Percentiles rank a stretch among this genome's conserved stretches.
phyloP scores from a whole-genome alignment of 306 rosid species.

The Datisca glomerata region DNA sequence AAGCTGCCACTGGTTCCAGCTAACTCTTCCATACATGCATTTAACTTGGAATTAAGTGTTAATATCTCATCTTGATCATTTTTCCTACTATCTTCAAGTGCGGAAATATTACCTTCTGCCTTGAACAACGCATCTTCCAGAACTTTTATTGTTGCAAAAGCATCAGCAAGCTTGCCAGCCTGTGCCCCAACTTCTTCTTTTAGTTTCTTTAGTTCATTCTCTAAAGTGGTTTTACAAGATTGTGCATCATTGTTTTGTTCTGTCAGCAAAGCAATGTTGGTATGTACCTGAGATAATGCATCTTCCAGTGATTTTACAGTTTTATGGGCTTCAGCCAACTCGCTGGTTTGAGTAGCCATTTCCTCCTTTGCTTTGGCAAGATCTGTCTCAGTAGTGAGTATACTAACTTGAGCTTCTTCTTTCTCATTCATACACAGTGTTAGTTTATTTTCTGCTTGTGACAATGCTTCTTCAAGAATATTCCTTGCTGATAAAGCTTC shows the following conservation, averaged over 20 bases:
- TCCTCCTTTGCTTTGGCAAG: conserved; percentile 52
- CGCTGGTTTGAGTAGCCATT: conserved; percentile 32
- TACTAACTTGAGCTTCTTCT: conserved; percentile 49
- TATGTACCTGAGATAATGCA: conserved; percentile 39
- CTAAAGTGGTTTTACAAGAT: conserved; percentile 39
- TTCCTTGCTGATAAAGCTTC: conserved; percentile 34
- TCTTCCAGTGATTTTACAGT: conserved; percentile 60
- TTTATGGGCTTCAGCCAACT: conserved; percentile 52
- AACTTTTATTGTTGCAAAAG: conserved; percentile 34
- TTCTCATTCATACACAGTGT: conserved; percentile 42
- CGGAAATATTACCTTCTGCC: conserved; percentile 53
- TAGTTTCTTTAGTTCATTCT: conserved; percentile 56
- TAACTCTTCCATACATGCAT: conserved; percentile 55
- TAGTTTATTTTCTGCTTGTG: conserved; percentile 47
- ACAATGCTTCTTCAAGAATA: conserved; percentile 61
- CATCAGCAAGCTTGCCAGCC: conserved; percentile 39
- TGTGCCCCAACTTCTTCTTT: conserved; percentile 49
- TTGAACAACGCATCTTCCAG: conserved; percentile 54
- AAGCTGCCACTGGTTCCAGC: conserved; percentile 48
- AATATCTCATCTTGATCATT: conserved; percentile 58
- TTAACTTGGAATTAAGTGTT: conserved; percentile 52
- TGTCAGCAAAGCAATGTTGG: conserved; percentile 30
- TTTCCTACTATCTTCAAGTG: conserved; percentile 42
- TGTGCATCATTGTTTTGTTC: conserved; percentile 53
- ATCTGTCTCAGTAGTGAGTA: conserved; percentile 48